A percentile compares a stretch with the other conserved stretches of the same genome.
Evolutionary conservation across 225 moss, liverwort and hornwort species (phyloP).

Genomic region (Asterella californica): DNA sequence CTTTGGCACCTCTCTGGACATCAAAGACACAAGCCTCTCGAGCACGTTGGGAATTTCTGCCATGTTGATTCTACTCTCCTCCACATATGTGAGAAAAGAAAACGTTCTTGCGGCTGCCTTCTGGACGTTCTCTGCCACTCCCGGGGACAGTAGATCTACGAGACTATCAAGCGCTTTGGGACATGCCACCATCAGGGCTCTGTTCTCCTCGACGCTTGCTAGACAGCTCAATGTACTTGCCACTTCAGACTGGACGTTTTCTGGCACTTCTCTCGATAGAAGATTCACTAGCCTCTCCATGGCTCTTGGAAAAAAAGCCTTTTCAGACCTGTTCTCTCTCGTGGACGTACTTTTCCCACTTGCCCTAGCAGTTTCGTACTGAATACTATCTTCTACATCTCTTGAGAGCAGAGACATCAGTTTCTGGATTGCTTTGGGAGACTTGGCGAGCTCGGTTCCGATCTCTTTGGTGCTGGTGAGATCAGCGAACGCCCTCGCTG

Average conservation of each 20-base stretch:
- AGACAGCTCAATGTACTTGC: neutral
- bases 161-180: neutral
- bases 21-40: neutral
- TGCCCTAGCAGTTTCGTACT: neutral
- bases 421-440: neutral
- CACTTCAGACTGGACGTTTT: neutral
- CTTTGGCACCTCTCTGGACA: conserved; percentile 1
- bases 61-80: neutral
- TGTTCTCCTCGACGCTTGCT: neutral
- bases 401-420: neutral
- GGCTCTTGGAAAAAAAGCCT: neutral
- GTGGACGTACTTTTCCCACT: neutral
- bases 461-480: neutral
- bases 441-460: neutral
- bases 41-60: neutral
- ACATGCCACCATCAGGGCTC: neutral
- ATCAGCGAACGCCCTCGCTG: neutral
- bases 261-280: neutral
- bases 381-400: neutral
- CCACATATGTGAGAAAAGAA: neutral
- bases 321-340: neutral
- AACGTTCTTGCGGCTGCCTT: neutral
- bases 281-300: conserved; percentile 1
- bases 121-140: neutral
- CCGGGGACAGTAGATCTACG: neutral